These are phyloP conservation scores for Boletus vermiculosoides DNA, from an alignment of 768 basidiomycete species.

Conservation along the genomic window DNA sequence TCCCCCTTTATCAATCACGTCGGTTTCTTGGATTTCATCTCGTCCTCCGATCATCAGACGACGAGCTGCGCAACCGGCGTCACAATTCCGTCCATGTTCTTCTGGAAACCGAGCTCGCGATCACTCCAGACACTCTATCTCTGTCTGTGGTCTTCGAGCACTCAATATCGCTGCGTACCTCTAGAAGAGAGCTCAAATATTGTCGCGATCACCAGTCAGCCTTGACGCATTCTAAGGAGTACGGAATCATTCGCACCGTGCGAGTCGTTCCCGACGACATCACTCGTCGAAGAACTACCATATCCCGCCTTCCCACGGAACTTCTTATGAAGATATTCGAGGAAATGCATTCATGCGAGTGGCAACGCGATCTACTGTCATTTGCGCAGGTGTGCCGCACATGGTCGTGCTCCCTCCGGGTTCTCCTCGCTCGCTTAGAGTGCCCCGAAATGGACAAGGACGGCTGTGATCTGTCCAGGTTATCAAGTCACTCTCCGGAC, in stretches of 20 bases:
- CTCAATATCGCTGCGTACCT: not conserved
- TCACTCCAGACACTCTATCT: not conserved
- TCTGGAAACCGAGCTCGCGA: not conserved
- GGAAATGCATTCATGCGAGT: not conserved
- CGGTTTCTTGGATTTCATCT: not conserved
- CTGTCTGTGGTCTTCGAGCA: not conserved
- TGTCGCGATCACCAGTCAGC: too few relatives aligned
- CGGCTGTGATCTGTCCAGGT: too few relatives aligned
- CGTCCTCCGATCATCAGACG: not conserved
- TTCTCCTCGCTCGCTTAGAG: not conserved
- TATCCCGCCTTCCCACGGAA: not conserved
- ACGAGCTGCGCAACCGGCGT: not conserved
- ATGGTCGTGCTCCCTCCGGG: slow-evolving; percentile 3
- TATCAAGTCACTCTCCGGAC: not conserved
- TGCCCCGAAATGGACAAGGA: not conserved
- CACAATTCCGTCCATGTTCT: not conserved
- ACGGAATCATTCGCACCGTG: not conserved
- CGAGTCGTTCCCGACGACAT: not conserved
- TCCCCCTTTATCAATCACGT: not conserved
- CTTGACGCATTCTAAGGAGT: too few relatives aligned
- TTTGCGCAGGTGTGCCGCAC: slow-evolving; percentile 8
- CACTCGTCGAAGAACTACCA: not conserved
- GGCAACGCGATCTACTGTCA: slow-evolving; percentile 4
- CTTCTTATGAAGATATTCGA: slow-evolving; percentile 4
- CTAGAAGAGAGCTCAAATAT: not conserved